A percentile compares a stretch with the other conserved stretches of the same genome.
These are phyloP conservation scores for Tremella fuciformis DNA, from an alignment of 768 basidiomycete genomes.

Conservation along the genomic window DNA sequence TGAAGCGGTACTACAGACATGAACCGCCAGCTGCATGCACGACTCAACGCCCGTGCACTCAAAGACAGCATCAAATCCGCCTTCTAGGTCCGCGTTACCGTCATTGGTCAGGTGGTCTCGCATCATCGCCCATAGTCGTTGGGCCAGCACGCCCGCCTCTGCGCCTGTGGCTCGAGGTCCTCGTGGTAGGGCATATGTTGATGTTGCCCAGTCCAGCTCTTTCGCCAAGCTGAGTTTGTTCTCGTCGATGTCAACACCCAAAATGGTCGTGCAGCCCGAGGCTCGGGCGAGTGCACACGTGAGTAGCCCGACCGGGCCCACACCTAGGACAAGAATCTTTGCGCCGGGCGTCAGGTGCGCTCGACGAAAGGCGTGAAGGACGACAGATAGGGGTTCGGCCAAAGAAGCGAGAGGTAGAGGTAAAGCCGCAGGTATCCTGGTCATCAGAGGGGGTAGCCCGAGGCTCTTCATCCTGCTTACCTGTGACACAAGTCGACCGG, in stretches of 20 bases:
- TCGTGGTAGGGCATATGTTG: constrained; percentile 65
- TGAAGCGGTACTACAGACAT: constrained; percentile 60
- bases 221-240: constrained; percentile 75
- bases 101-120: constrained; percentile 55
- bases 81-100: too few species aligned
- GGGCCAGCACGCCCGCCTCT: constrained; percentile 41
- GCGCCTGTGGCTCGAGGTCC: constrained; percentile 45
- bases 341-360: constrained; percentile 58
- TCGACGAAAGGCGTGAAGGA: constrained; percentile 64
- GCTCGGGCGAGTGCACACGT: constrained; percentile 73
- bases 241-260: constrained; percentile 82
- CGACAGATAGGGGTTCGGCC: constrained; percentile 90
- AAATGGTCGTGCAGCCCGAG: constrained; percentile 66
- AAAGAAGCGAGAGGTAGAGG: constrained; percentile 78
- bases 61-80: constrained; percentile 89
- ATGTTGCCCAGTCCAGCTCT: constrained; percentile 69
- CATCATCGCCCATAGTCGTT: constrained; percentile 58
- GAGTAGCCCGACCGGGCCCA: constrained; percentile 91
- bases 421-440: constrained; percentile 63
- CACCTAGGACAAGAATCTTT: constrained; percentile 81
- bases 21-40: constrained; percentile 84
- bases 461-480: too few species aligned
- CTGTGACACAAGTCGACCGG: constrained; percentile 81
- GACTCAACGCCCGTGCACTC: constrained; percentile 93
- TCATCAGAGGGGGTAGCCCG: background rate